Percentiles rank a stretch among this genome's conserved stretches.
Conservation (phyloP, 345 rosid species). For the Limnanthes douglasii region DNA sequence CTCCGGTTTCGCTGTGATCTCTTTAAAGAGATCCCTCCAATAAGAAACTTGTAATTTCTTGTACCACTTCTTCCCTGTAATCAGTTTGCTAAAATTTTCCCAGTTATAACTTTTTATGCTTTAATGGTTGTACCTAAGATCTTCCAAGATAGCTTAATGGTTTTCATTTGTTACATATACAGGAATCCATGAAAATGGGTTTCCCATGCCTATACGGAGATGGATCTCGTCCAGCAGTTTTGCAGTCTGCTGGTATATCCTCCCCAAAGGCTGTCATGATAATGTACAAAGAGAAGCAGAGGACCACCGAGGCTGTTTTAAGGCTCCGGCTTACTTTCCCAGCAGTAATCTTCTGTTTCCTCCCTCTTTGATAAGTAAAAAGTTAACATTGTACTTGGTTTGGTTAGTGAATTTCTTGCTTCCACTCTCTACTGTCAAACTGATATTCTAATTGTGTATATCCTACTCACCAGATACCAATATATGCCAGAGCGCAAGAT, state of each 20-base stretch:
- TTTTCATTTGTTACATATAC: conserved; percentile 4
- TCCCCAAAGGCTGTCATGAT: conserved; percentile 90
- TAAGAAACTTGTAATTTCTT: no score
- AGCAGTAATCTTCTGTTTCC: conserved; percentile 22
- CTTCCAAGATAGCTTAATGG: background rate
- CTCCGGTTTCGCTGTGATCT: no score
- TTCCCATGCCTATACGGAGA: conserved; percentile 86
- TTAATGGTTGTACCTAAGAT: background rate
- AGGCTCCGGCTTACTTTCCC: conserved; percentile 92
- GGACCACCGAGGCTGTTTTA: conserved; percentile 69
- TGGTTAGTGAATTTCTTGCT: no score
- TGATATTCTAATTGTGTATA: conserved; percentile 4
- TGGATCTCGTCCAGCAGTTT: conserved; percentile 73
- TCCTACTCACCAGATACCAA: conserved; percentile 43
- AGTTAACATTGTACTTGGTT: no score
- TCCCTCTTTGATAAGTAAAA: no score
- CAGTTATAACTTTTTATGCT: background rate
- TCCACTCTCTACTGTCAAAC: background rate
- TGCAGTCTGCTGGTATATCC: conserved; percentile 78
- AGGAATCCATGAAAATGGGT: conserved; percentile 78
- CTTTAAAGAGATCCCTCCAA: no score
- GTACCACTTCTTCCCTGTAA: no score
- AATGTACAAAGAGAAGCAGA: conserved; percentile 74
- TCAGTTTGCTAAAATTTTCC: background rate
- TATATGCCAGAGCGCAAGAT: conserved; percentile 88